Evolutionary conservation across 2,329 filamentous ascomycete genomes (phyloP), one percentile per base, ranked within the genome.

Genomic region (Fusarium tricinctum): DNA sequence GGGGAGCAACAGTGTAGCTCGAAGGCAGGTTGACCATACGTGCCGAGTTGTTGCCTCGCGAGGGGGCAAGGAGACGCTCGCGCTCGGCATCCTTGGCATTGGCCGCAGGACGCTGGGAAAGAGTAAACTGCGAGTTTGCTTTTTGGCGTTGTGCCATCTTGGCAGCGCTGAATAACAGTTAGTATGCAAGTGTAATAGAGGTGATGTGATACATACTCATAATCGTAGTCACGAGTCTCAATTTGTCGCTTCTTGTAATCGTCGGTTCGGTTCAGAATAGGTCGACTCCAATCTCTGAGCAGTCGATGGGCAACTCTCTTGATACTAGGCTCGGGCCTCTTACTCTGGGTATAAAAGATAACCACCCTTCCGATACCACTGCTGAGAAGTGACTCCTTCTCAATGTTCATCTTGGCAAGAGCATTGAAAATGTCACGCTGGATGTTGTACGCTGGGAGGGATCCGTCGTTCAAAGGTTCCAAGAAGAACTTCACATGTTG

Each of bases 401-500:
- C 92, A 70, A 98, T 93, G 8, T 93, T 94, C 7, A 98, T 86
- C 74, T 89, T 90, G 19, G 86, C 87, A 38, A 99, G 85, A 23
- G 93, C 91, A 26, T 88, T 88, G 78, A 99, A 96, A 43, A 99
- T 88, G 77, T 98, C 94, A 65, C 94, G 93, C 82, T 99, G 96
- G 71, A 99, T 98, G 77, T 96, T 96, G 82, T 97, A 99, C 30
- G 96, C 95, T 0, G 96, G 96, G 49, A 99, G 86, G 63, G 93
- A 95, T 58, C 95, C 96, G 76, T 98, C 95, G 73, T 95, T 94
- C 45, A 98, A 86, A 1, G 96, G 96, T 78, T 99, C 96, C 22
- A 99, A 87, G 85, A 98, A 98, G 86, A 97, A 98, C 77, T 95
- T 94, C 75, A 99, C 93, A 15, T 94, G 92, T 80, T 97, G 93